Evolutionary conservation across 139 green algal species (phyloP), one percentile per base, ranked within the genome.

Genomic region (Chloropicon primus): DNA sequence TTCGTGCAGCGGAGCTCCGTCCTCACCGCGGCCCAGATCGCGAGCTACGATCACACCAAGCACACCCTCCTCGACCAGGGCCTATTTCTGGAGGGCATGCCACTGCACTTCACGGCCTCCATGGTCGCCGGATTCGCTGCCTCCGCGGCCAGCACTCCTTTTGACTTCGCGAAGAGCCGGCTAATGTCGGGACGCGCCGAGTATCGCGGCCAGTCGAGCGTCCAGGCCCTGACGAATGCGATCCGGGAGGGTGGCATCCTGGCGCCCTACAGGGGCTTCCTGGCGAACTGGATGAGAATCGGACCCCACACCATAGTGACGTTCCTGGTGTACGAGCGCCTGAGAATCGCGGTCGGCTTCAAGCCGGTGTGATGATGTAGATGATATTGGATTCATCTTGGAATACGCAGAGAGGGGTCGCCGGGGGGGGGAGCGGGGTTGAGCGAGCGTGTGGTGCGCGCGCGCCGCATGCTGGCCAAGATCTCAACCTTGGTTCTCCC

Each of bases 321-420:
- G 17, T 75, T 75, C 72, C 72, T 75, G n/a, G 72, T 75, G 10
- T 75, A 75, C 72, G 72, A 75, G 72, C 72, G 72, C n/a, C n/a
- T 24, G n/a, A n/a, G 72, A n/a, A 24, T 28, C 10, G 25, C 17
- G 17, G 22, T 75, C n/a, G 72, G 72, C 72, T 22, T 75, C 72
- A 75, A 75, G n/a, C 72, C 72, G 17, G 72, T 75, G n/a, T 75
- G 53, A 72, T n/a, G n/a, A n/a, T n/a, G n/a, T n/a, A n/a, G n/a
- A n/a, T n/a, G n/a, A n/a, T n/a, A n/a, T n/a, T n/a, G n/a, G n/a
- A n/a, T n/a, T n/a, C n/a, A n/a, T n/a, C n/a, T n/a, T n/a, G n/a
- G n/a, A n/a, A n/a, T n/a, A n/a, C n/a, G n/a, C n/a, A n/a, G n/a
- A n/a, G n/a, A n/a, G n/a, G n/a, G n/a, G n/a, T n/a, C n/a, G n/a